Evolutionary conservation across 345 rosid species (phyloP), one percentile per base, ranked within the genome.

Genomic region (Lepidium sativum): DNA sequence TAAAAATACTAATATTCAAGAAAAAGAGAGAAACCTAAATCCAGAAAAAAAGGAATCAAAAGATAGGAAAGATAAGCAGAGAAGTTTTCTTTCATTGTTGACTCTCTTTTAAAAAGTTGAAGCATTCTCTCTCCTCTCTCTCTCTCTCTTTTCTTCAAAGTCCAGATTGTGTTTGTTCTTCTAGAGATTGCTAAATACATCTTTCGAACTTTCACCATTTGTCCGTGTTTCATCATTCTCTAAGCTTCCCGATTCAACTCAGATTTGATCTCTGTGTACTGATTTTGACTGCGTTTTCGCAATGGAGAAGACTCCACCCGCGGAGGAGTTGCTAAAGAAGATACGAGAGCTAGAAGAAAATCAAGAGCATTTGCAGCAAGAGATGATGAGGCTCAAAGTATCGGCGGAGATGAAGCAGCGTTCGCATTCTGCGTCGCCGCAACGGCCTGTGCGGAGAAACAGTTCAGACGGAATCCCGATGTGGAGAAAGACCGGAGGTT

Each of bases 381-480:
- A 89, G 86, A 82, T 92, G 87, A 79, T 90, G 1, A 84, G 58
- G 78, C 85, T 92, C 48, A 84, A 64, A 61, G 72, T 68, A 8
- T 62, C 77, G 0, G 68, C 77, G 3, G 74, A 67, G 54, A 54
- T 67, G 11, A 63, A 76, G 66, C 90, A 82, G 51, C 82, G 97
- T 56, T 90, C 99, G 8, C 92, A 90, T 75, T 94, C 99, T 7
- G 76, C 80, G 1, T 90, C 99, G 12, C 97, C 95, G 11, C 79
- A 79, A 72, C 86, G 95, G 16, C 72, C 70, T 56, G 6, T 67
- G 37, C 76, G 81, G 73, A 69, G 81, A 52, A 74, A 75, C 56
- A 63, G 48, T 11, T 69, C 57, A 8, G 81, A 73, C 6, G 63
- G 77, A 13, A 74, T 74, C 31, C 43, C 81, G 1, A 54, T 63